Evolutionary conservation across 805 yeast species (phyloP).

Genomic region (Candida chilensis): DNA sequence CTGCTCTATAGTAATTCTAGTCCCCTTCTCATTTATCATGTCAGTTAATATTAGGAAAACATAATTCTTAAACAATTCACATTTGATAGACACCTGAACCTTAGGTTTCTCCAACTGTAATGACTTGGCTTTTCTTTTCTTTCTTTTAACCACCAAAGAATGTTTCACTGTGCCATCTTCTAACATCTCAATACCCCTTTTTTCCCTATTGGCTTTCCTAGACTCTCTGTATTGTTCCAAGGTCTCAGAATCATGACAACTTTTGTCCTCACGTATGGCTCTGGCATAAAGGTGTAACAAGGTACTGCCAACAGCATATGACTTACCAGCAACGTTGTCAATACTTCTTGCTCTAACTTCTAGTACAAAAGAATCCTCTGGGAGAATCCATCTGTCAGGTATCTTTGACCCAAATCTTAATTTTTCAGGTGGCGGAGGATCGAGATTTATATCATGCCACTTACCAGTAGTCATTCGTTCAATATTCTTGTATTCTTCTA

Average conservation of each 20-base stretch:
- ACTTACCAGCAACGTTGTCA: conserved; percentile 29
- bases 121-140: conserved; percentile 15
- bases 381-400: conserved; percentile 77
- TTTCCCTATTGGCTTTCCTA: conserved; percentile 15
- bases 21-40: conserved; percentile 11
- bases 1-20: conserved; percentile 18
- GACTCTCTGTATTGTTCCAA: conserved; percentile 40
- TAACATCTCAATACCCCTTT: conserved; percentile 1
- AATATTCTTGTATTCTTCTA: conserved; percentile 51
- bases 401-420: conserved; percentile 47
- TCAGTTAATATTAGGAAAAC: conserved; percentile 50
- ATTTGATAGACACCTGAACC: conserved; percentile 5
- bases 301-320: conserved; percentile 60
- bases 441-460: conserved; percentile 41
- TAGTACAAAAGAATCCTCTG: conserved; percentile 65
- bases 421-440: conserved; percentile 28
- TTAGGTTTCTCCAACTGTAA: conserved; percentile 5
- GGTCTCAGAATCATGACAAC: conserved; percentile 44
- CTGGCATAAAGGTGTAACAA: conserved; percentile 71
- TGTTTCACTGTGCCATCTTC: conserved; percentile 9
- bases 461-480: conserved; percentile 45
- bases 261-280: conserved; percentile 60
- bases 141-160: conserved; percentile 12
- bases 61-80: conserved; percentile 32
- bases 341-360: conserved; percentile 80